phyloP scores from a whole-genome alignment of 306 rosid genomes.

The Benincasa hispida region DNA sequence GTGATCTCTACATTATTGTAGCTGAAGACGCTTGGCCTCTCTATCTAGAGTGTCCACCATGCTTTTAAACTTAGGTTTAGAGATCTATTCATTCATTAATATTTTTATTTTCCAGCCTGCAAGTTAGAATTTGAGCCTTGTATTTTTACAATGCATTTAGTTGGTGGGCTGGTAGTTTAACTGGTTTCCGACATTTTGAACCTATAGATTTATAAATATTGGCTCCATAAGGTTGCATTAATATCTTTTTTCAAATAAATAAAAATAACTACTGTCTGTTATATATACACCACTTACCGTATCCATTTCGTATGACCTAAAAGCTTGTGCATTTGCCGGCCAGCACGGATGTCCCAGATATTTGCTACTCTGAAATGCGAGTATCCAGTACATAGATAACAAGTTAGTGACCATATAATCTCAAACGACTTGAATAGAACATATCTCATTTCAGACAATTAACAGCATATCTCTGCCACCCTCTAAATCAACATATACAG shows the following conservation, averaged over 20 bases:
- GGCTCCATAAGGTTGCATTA: background rate
- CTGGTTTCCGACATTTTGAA: background rate
- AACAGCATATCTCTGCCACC: slow-evolving; percentile 86
- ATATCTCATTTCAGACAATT: slow-evolving; percentile 7
- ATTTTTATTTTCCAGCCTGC: background rate
- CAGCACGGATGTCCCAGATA: slow-evolving; percentile 92
- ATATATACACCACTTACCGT: slow-evolving; percentile 28
- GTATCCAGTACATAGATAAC: slow-evolving; percentile 15
- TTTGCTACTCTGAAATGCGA: slow-evolving; percentile 56
- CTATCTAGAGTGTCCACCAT: background rate
- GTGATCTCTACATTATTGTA: slow-evolving; percentile 6
- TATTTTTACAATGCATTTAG: background rate
- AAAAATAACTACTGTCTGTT: background rate
- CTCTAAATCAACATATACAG: background rate
- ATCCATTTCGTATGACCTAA: slow-evolving; percentile 93
- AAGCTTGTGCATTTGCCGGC: slow-evolving; percentile 92
- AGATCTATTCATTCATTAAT: background rate
- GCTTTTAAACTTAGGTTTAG: background rate
- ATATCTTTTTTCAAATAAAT: background rate
- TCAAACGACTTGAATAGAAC: background rate
- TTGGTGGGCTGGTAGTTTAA: background rate
- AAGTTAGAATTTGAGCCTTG: background rate
- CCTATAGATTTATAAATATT: background rate
- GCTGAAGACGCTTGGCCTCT: background rate
- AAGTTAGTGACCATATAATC: slow-evolving; percentile 7